Base-by-base conservation (phyloP, 1,139 yeast species). In the Debaryomycetaceae sp. region DNA sequence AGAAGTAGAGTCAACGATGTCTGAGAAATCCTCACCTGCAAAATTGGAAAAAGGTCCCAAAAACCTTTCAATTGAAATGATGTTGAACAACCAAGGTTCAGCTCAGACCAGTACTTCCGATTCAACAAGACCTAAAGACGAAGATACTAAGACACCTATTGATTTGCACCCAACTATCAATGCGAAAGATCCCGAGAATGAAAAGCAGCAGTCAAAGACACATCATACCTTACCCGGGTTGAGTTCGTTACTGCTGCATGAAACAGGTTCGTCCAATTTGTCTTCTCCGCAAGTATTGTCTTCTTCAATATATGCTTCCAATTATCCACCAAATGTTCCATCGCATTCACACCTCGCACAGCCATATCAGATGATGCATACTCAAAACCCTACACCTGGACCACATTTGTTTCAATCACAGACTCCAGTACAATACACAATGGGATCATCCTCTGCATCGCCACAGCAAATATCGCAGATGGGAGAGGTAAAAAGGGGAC, bases 401-500 rank as follows among this genome's bases (percentile, higher is more conserved):
- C 13, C 24, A 6, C 35, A 33, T 9, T 17, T 40, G 30, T 17
- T 6, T 3, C 50, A 32, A 35, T 13, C 38, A 11, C 41, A 34
- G 14, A 24, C 31, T 15, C 39, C 33, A 36, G 36, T 40, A 37
- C 37, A 22, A 40, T 37, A 34, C 33, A 8, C 44, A 34, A 17
- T 42, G 47, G 30, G 56, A 48, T 26, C 35, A 17, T 29, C 39
- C 4, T 24, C 41, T 6, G 11, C 22, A n/a, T 24, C 41, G 14
- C 17, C 22, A n/a, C 11, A 17, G 24, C 26, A 28, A 22, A 17
- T 30, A 13, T n/a, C 13, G n/a, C 24, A 14, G 15, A 28, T 13
- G 6, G 28, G 11, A 14, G 61, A 59, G 18, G 42, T 41, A 13
- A 59, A 57, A 41, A 51, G 63, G 15, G 61, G 59, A 11, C 46